Evolutionary conservation across 2,329 filamentous ascomycete genomes (phyloP), one percentile per base, ranked within the genome.

Genomic region (Cordyceps cateniannulata): DNA sequence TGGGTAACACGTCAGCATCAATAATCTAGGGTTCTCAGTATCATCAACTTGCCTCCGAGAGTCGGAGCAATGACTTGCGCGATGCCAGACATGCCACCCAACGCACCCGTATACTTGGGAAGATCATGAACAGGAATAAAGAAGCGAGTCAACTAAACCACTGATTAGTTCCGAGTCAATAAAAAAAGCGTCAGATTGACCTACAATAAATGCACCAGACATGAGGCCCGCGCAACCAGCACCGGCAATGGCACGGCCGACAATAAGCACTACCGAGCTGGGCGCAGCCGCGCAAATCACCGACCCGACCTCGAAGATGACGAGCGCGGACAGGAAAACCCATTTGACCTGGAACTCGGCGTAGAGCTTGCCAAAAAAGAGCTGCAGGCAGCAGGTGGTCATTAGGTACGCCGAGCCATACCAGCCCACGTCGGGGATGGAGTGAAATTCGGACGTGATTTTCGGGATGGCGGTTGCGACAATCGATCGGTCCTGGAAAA

Each of bases 401-500:
- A 79, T 66, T 63, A 80, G 76, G 64, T 75, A 81, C 18, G 77
- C 77, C 10, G 77, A 73, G 2, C 25, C 38, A 24, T 84, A 84
- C 81, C 82, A 84, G 12, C 76, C 75, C 5, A 81, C 73, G 58
- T 81, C 75, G 16, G 71, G 69, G 7, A 81, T 70, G 35, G 73
- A 69, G 50, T 75, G 69, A 67, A 78, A 77, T 47, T 77, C 71
- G 62, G 72, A 73, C 1, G 79, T 80, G 63, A 81, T 80, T 45
- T 75, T 75, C 1, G 79, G 79, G 38, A 81, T 79, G 12, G 78
- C 78, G 0, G 78, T 80, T 3, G 76, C 76, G 22, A 81, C 73
- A 60, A 81, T 81, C 5, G 77, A 25, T 10, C 44, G 44, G 22
- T 47, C 44, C 44, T 47, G 42, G 18, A 8, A 7, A n/a, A 8